Percentiles rank a stretch among this genome's conserved stretches.
Conservation (phyloP, 2,329 filamentous ascomycete species). For the Beauveria scarabaeidicola region DNA sequence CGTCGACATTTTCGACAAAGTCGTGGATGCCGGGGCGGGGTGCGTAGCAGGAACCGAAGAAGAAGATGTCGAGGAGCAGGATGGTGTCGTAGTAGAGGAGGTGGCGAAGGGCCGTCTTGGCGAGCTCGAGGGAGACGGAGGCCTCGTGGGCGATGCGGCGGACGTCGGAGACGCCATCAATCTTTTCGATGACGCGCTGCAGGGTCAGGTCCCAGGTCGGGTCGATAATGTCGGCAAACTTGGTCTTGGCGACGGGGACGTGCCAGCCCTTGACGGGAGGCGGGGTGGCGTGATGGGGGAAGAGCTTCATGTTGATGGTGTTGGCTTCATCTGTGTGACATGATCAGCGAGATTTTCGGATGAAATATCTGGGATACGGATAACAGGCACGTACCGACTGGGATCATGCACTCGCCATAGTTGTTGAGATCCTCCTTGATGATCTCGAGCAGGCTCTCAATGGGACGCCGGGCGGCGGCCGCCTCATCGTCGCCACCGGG, state of each 20-base stretch:
- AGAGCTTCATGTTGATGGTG: slow-evolving; percentile 93
- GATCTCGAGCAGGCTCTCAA: slow-evolving; percentile 77
- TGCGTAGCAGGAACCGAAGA: slow-evolving; percentile 87
- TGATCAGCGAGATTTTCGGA: not conserved
- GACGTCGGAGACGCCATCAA: slow-evolving; percentile 87
- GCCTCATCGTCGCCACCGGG: slow-evolving; percentile 24
- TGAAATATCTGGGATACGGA: not conserved
- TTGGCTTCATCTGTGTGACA: slow-evolving; percentile 67
- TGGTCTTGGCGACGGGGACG: slow-evolving; percentile 71
- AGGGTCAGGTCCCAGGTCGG: slow-evolving; percentile 69
- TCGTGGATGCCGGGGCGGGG: slow-evolving; percentile 66
- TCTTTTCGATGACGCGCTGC: slow-evolving; percentile 69
- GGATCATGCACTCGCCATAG: slow-evolving; percentile 97
- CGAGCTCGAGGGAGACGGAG: slow-evolving; percentile 78
- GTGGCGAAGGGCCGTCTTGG: slow-evolving; percentile 78
- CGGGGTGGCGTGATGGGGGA: slow-evolving; percentile 71
- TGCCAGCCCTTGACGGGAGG: slow-evolving; percentile 78
- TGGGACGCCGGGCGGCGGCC: slow-evolving; percentile 47
- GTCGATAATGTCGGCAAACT: slow-evolving; percentile 54
- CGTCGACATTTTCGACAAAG: slow-evolving; percentile 67
- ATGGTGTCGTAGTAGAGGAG: slow-evolving; percentile 90
- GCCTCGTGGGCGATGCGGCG: slow-evolving; percentile 77
- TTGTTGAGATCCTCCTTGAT: slow-evolving; percentile 85
- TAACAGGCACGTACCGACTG: slow-evolving; percentile 57
- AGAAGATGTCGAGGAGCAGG: slow-evolving; percentile 87